Conservation (phyloP, 768 basidiomycete genomes). For the Boletus bicolor region DNA sequence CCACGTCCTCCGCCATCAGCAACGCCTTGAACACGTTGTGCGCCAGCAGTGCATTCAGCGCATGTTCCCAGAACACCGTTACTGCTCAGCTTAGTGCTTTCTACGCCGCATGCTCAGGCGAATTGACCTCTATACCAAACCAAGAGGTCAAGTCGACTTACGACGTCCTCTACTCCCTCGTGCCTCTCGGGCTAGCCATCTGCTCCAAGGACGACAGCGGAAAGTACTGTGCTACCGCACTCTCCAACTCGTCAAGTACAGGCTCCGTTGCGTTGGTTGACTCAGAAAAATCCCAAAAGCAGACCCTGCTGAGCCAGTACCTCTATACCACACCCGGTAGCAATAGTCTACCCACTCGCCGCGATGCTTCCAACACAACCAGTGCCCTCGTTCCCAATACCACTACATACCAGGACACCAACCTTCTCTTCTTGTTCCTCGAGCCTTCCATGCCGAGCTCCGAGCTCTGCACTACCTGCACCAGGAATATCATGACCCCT, state of each 20-base stretch:
- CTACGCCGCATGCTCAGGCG: conserved; percentile 63
- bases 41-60: conserved; percentile 37
- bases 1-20: conserved; percentile 43
- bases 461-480: conserved; percentile 78
- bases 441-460: conserved; percentile 43
- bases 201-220: conserved; percentile 75
- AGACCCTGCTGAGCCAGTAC: conserved; percentile 20
- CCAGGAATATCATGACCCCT: conserved; percentile 65
- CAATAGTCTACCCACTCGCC: conserved; percentile 19
- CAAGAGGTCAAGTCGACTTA: conserved; percentile 59
- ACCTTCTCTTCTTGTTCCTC: conserved; percentile 82
- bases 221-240: conserved; percentile 62
- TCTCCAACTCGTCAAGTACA: conserved; percentile 32
- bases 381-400: conserved; percentile 47
- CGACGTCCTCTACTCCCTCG: conserved; percentile 73
- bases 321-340: conserved; percentile 21
- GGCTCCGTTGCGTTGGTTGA: conserved; percentile 15
- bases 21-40: conserved; percentile 58
- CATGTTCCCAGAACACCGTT: conserved; percentile 59
- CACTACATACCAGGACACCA: conserved; percentile 50
- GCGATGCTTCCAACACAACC: conserved; percentile 31
- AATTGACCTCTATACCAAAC: conserved; percentile 57
- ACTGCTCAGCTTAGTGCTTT: conserved; percentile 64
- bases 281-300: conserved; percentile 5
- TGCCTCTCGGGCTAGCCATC: conserved; percentile 61